Evolutionary conservation across 805 yeast genomes (phyloP).

Genomic region (Saccharomyces kudriavzevii): DNA sequence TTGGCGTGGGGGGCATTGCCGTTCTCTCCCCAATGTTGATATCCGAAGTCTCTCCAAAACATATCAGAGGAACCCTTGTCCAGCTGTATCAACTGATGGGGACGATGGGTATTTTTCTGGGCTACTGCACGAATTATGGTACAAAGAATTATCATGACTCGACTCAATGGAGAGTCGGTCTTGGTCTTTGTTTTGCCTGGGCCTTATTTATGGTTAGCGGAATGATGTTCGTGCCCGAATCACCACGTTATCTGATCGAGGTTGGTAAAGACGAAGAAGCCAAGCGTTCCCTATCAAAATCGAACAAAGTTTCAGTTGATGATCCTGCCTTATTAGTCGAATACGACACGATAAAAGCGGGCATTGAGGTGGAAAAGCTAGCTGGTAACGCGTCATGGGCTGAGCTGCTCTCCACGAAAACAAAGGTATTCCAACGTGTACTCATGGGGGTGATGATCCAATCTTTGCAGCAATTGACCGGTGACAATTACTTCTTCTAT

Average conservation of each 20-base stretch:
- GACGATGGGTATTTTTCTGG: constrained; percentile 64
- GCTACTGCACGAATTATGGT: constrained; percentile 61
- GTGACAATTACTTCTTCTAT: constrained; percentile 59
- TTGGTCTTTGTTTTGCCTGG: constrained; percentile 47
- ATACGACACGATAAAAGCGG: constrained; percentile 49
- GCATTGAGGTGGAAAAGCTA: constrained; percentile 47
- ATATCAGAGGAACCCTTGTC: constrained; percentile 59
- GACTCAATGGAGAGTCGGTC: constrained; percentile 65
- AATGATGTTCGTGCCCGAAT: constrained; percentile 52
- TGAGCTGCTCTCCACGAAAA: constrained; percentile 59
- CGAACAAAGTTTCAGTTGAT: constrained; percentile 47
- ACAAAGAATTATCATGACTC: constrained; percentile 49
- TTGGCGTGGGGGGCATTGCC: constrained; percentile 67
- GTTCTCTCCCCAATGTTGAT: constrained; percentile 67
- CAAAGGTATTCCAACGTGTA: constrained; percentile 43
- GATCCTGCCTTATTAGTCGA: constrained; percentile 49
- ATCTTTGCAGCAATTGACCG: constrained; percentile 59
- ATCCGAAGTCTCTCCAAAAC: constrained; percentile 60
- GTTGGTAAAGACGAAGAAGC: constrained; percentile 53
- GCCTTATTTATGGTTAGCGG: constrained; percentile 30
- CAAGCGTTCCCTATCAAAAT: constrained; percentile 44
- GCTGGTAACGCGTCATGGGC: constrained; percentile 62
- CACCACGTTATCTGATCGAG: constrained; percentile 58
- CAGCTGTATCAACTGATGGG: constrained; percentile 59
- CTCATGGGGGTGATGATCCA: constrained; percentile 47